Conservation (phyloP, 2,329 filamentous ascomycete species). For the Apiospora aurea region DNA sequence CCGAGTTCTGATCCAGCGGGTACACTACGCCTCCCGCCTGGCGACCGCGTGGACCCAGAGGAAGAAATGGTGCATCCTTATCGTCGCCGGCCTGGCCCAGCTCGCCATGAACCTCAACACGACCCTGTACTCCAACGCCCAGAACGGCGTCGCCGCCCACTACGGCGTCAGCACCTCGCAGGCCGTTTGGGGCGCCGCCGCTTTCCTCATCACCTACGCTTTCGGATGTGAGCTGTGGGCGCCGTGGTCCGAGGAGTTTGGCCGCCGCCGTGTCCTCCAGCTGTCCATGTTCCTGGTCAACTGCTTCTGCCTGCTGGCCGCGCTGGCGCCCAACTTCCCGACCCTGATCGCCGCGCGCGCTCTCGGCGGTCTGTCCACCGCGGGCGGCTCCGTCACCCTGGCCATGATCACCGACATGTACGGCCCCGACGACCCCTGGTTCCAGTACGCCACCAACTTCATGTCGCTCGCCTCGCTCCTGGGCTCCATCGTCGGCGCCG, state of each 20-base stretch:
- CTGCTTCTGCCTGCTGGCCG: constrained; percentile 74
- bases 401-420: constrained; percentile 78
- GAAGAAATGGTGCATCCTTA: constrained; percentile 74
- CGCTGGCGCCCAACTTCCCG: constrained; percentile 72
- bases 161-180: constrained; percentile 71
- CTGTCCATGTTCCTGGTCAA: constrained; percentile 76
- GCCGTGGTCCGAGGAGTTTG: constrained; percentile 83
- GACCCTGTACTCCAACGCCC: constrained; percentile 72
- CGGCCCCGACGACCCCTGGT: constrained; percentile 62
- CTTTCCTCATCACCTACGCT: constrained; percentile 79
- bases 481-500: constrained; percentile 75
- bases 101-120: constrained; percentile 81
- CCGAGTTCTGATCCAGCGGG: constrained; percentile 51
- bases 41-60: constrained; percentile 63
- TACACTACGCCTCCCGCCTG: constrained; percentile 69
- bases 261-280: constrained; percentile 78
- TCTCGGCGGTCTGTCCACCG: constrained; percentile 71
- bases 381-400: constrained; percentile 73
- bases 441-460: constrained; percentile 76
- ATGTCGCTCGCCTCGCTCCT: constrained; percentile 81
- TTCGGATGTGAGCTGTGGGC: constrained; percentile 89
- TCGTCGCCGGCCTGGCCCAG: constrained; percentile 73
- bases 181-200: constrained; percentile 74
- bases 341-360: constrained; percentile 72
- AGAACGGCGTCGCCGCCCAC: constrained; percentile 67